Evolutionary conservation across 73 alveolate species (phyloP).

Genomic region (Paramecium sexaurelia): DNA sequence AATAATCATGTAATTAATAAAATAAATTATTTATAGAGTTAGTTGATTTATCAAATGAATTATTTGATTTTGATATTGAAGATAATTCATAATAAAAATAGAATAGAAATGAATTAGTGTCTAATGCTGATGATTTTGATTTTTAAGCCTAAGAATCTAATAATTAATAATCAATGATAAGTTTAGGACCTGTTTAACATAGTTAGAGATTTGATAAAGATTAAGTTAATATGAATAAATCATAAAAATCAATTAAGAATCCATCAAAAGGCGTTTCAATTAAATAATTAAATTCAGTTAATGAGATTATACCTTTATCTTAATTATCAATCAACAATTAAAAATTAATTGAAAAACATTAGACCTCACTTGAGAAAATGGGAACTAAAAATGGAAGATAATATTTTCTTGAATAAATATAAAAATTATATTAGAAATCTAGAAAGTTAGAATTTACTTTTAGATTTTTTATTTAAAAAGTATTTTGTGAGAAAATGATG

Average conservation of each 20-base stretch:
- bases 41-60: slow-evolving; percentile 24
- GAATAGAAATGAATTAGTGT: neutral
- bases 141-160: neutral
- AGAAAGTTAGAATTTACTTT: neutral
- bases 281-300: neutral
- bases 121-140: neutral
- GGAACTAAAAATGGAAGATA: neutral
- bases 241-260: neutral
- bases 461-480: neutral
- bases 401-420: neutral
- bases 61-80: neutral
- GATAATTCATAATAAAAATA: neutral
- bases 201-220: neutral
- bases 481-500: slow-evolving; percentile 5
- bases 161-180: neutral
- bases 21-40: neutral
- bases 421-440: neutral
- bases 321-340: neutral
- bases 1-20: neutral
- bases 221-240: neutral
- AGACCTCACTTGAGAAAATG: neutral
- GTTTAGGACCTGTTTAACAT: neutral
- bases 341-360: neutral
- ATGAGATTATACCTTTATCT: neutral
- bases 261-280: neutral